Evolutionary conservation across 768 basidiomycete species (phyloP), one percentile per base, ranked within the genome.

Genomic region (Tricholoma bakamatsutake): DNA sequence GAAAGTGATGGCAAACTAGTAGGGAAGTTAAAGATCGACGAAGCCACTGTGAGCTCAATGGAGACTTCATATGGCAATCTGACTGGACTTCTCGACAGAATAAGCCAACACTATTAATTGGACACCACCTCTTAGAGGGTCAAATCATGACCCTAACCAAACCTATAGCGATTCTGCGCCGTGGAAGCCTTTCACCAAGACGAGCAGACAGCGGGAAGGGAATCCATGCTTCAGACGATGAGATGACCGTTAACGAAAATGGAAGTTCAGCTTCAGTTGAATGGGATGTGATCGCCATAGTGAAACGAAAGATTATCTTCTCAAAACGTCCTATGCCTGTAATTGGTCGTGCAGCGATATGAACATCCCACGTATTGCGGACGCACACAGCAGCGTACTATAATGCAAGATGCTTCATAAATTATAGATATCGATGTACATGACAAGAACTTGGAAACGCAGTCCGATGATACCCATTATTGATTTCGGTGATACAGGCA

Each of bases 61-160:
- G 28, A 34, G 13, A 42, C 15, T 31, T 31, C 31, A 10, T 45
- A 27, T 54, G 47, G 33, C 34, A 50, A 24, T 46, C 45, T 35
- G 24, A 46, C 9, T 55, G 48, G 46, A 35, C 47, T 24, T 27
- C 34, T 42, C 40, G 6, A 54, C 60, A 92, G 90, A 85, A 81
- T 59, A 90, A 86, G 61, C 84, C 90, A 3, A 92, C 84, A 2
- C 77, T 98, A 5, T 69, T 77, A 53, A 88, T 98, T 57, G 94
- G 94, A 11, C 86, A 95, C 69, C 93, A 97, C 64, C 76, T 94
- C 30, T 82, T 98, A 4, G 95, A 98, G 65, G 94, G 94, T 52
- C 90, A 88, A 66, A 76, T 96, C 57, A 77, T 82, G 33, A 76
- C 71, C 45, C 76, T 98, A 6, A 72, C 86, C 2, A 95, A 91